Conservation (phyloP, 129 eudicot species). For the Artemisia argyi region DNA sequence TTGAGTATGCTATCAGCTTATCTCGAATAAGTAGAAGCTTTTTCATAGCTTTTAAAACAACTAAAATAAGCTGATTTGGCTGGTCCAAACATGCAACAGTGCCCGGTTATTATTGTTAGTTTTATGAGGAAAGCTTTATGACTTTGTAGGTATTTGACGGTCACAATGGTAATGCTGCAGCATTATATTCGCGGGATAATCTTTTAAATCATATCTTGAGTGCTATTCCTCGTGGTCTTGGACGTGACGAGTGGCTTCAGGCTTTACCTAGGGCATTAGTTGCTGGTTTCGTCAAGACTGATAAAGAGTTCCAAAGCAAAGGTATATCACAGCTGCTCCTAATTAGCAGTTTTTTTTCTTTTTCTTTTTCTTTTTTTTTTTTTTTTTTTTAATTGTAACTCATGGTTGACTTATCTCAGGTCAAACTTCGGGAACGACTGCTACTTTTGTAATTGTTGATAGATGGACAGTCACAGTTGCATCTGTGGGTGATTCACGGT, state of each 20-base stretch:
- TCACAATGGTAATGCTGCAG: constrained; percentile 95
- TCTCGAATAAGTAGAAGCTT: no score
- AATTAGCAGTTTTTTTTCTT: not conserved
- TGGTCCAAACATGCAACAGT: no score
- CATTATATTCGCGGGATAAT: constrained; percentile 73
- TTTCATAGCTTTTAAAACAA: no score
- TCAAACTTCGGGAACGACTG: constrained; percentile 91
- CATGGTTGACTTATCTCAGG: constrained; percentile 43
- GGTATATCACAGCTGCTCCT: constrained; percentile 43
- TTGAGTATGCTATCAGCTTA: no score
- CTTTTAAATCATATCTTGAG: constrained; percentile 60
- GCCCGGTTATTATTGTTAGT: not conserved
- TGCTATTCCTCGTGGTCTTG: constrained; percentile 87
- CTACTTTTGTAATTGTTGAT: constrained; percentile 84
- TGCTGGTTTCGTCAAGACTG: constrained; percentile 92
- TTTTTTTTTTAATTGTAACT: not conserved
- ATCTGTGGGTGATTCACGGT: constrained; percentile 94
- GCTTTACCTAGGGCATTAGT: constrained; percentile 92
- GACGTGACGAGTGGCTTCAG: constrained; percentile 93
- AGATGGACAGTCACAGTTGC: constrained; percentile 96
- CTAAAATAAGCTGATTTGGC: no score
- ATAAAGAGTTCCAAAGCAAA: constrained; percentile 85
- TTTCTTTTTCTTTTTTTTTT: not conserved
- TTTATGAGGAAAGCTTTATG: not conserved
- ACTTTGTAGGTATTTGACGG: constrained; percentile 77